A percentile compares a stretch with the other conserved stretches of the same genome.
phyloP scores from a whole-genome alignment of 495 filamentous ascomycete species.

The Penicillium alfredii region DNA sequence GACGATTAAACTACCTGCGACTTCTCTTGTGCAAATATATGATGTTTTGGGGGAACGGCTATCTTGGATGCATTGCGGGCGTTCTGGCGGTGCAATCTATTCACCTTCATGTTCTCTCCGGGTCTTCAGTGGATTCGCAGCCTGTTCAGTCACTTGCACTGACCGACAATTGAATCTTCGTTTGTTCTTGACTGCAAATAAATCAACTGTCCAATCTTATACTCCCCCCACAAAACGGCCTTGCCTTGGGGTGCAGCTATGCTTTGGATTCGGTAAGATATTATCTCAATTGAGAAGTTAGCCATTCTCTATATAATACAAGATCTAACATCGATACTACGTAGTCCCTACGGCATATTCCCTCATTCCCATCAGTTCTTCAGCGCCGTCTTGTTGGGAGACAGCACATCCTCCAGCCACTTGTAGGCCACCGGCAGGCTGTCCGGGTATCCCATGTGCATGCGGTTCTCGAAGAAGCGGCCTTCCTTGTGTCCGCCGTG shows the following conservation, averaged over 20 bases:
- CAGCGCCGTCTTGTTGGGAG: conserved; percentile 12
- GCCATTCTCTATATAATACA: neutral
- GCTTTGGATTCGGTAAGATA: too few relatives aligned
- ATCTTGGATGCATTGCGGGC: conserved; percentile 25
- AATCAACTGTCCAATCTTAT: too few relatives aligned
- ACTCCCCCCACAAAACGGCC: too few relatives aligned
- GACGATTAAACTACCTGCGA: conserved; percentile 47
- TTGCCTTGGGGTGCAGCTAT: too few relatives aligned
- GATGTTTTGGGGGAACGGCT: conserved; percentile 5
- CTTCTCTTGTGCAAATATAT: conserved; percentile 9
- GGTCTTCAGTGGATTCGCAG: too few relatives aligned
- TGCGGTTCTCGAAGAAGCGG: conserved; percentile 53
- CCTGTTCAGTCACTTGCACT: too few relatives aligned
- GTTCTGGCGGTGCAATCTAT: conserved; percentile 16
- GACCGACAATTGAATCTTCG: too few relatives aligned
- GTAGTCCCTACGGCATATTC: neutral
- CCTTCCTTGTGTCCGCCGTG: conserved; percentile 71
- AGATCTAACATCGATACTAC: neutral
- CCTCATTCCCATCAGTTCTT: conserved; percentile 18
- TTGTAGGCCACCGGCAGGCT: conserved; percentile 32
- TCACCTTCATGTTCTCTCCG: conserved; percentile 7
- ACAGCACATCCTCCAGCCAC: conserved; percentile 35
- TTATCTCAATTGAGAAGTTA: too few relatives aligned
- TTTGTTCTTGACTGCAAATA: too few relatives aligned
- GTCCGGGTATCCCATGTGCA: conserved; percentile 62